phyloP scores from a whole-genome alignment of 805 yeast species.

The Teunomyces panamensis region DNA sequence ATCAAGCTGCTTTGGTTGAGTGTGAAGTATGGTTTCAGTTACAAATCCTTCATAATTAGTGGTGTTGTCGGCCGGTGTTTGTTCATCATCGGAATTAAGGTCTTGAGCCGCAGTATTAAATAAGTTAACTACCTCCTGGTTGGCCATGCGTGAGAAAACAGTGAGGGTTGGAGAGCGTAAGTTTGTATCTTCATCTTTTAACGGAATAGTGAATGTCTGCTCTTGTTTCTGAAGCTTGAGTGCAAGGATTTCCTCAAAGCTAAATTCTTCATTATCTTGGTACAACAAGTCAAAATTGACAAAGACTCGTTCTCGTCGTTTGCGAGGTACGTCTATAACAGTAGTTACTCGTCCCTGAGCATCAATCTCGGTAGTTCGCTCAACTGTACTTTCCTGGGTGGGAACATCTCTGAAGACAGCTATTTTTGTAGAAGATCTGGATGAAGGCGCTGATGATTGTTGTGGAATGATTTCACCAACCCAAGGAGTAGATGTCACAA shows the following conservation, averaged over 20 bases:
- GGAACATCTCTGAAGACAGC: constrained; percentile 23
- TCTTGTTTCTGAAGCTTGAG: neutral
- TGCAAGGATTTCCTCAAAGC: constrained; percentile 65
- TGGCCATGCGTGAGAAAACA: constrained; percentile 68
- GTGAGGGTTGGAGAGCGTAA: constrained; percentile 74
- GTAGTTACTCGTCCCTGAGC: constrained; percentile 41
- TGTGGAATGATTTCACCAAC: constrained; percentile 58
- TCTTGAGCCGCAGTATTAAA: constrained; percentile 54
- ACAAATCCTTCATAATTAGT: constrained; percentile 45
- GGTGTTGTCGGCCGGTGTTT: constrained; percentile 17
- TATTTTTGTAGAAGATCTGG: constrained; percentile 25
- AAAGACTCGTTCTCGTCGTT: constrained; percentile 56
- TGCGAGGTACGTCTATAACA: constrained; percentile 53
- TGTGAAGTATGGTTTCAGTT: constrained; percentile 44
- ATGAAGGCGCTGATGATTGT: constrained; percentile 16
- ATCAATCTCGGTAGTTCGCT: constrained; percentile 4
- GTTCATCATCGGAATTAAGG: constrained; percentile 25
- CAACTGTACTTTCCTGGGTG: constrained; percentile 6
- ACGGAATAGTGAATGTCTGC: neutral
- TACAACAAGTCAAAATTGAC: constrained; percentile 60
- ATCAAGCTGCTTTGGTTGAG: constrained; percentile 2
- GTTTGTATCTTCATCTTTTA: neutral
- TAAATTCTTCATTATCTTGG: constrained; percentile 49
- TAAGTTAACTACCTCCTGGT: constrained; percentile 71
- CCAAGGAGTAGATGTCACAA: constrained; percentile 54